These are phyloP conservation scores for Backusella circina DNA, from an alignment of 192 early-diverging fungal species.

Conservation along the genomic window DNA sequence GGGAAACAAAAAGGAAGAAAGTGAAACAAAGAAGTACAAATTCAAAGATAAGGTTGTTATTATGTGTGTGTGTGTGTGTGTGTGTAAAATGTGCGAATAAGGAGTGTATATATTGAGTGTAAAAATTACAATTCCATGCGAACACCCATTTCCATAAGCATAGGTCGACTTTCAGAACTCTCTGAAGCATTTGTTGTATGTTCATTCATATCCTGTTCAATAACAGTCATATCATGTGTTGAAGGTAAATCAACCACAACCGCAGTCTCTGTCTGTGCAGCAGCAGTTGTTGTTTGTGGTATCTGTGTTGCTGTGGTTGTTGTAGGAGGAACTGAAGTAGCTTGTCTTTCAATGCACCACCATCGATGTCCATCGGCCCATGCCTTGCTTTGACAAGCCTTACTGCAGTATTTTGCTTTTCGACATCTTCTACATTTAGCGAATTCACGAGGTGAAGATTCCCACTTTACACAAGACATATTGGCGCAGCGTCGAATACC, in stretches of 20 bases:
- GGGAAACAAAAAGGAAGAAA: no score
- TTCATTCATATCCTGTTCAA: not conserved
- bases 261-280: not conserved
- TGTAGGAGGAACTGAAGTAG: not conserved
- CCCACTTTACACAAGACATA: constrained; percentile 74
- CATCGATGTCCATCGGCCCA: constrained; percentile 77
- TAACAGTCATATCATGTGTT: not conserved
- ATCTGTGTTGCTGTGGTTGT: not conserved
- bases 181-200: not conserved
- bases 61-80: not conserved
- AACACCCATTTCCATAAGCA: constrained; percentile 6
- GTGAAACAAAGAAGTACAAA: no score
- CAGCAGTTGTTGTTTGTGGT: not conserved
- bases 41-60: not conserved
- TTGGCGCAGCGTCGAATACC: constrained; percentile 75
- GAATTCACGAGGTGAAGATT: constrained; percentile 70
- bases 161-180: not conserved
- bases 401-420: constrained; percentile 85
- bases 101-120: not conserved
- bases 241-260: not conserved
- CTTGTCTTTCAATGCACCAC: constrained; percentile 66
- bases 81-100: not conserved
- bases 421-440: constrained; percentile 84
- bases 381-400: constrained; percentile 67
- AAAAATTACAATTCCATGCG: not conserved